Base-by-base conservation (phyloP, 2,329 filamentous ascomycete species). In the Sporothrix variecibatus region DNA sequence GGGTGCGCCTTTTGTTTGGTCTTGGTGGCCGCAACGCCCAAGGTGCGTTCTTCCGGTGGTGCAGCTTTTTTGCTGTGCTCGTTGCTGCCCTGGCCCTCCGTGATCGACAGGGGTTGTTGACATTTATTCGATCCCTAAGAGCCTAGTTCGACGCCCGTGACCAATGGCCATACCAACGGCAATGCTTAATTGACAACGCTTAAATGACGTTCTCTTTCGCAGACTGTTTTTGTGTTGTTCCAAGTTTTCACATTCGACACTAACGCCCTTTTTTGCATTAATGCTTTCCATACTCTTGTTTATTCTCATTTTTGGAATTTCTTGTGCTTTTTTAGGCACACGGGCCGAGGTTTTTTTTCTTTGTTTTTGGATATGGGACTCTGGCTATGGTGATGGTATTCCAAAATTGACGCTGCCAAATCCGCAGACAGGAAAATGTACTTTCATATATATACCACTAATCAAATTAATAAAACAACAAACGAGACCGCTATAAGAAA, bases 41-140 rank as follows among this genome's bases (percentile, higher is more conserved):
- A 83, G 85, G 85, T 81, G 85, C 85, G 80, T 83, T 88, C 72
- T 11, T 86, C 73, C 83, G 87, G 78, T 90, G 88, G 87, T 40
- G 20, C 15, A 64, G 75, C 70, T 77, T 86, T 28, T 68, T 86
- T 73, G 56, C 60, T 6, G 82, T 86, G 28, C 75, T 86, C 74
- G 79, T 83, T 73, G 80, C 81, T 43, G 78, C 77, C 31, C 82
- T 80, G 73, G 76, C 80, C 56, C 77, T 83, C 74, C 78, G 72
- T 53, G 71, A 74, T 26, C 56, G 38, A 20, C 67, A 72, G 64
- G 31, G 72, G 15, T 23, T 72, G 65, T 26, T 73, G 72, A 65
- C 72, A 43, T 60, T 38, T 53, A 12, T 69, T 53, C 67, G 67
- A 20, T 56, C 67, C 31, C 51, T 40, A 23, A 74, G 53, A 68